Conservation (phyloP, 805 yeast species). For the Wickerhamiella vanderwaltii region DNA sequence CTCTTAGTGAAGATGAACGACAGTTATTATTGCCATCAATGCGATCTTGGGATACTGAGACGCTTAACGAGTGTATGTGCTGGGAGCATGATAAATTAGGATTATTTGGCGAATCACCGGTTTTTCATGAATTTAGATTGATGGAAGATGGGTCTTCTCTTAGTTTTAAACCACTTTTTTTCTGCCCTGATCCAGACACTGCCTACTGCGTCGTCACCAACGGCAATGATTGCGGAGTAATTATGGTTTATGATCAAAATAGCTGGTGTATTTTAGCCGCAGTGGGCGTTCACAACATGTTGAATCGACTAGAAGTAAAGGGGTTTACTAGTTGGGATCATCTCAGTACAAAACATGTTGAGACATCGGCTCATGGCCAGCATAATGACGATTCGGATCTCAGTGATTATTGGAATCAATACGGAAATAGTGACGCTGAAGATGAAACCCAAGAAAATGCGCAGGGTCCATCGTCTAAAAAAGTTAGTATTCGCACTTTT, state of each 20-base stretch:
- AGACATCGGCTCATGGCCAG: not conserved
- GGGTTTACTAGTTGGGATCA: slow-evolving; percentile 2
- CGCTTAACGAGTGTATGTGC: slow-evolving; percentile 1
- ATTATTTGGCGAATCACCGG: slow-evolving; percentile 1
- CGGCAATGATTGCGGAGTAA: slow-evolving; percentile 11
- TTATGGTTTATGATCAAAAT: slow-evolving; percentile 13
- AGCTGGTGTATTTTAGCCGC: slow-evolving; percentile 19
- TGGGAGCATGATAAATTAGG: slow-evolving; percentile 9
- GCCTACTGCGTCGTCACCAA: slow-evolving; percentile 14
- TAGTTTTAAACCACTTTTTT: slow-evolving; percentile 6
- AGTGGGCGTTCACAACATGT: slow-evolving; percentile 9
- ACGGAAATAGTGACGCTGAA: slow-evolving; percentile 7
- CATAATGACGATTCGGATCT: slow-evolving; percentile 10
- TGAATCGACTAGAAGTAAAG: slow-evolving; percentile 7
- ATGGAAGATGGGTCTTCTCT: not conserved
- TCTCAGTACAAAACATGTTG: not conserved
- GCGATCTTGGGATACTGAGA: slow-evolving; percentile 7
- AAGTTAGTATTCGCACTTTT: not conserved
- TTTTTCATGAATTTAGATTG: slow-evolving; percentile 7
- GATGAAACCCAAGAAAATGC: slow-evolving; percentile 1
- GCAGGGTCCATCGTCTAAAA: not conserved
- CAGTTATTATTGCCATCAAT: not conserved
- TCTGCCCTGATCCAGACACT: slow-evolving; percentile 15
- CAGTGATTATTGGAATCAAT: slow-evolving; percentile 16
- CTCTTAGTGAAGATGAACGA: not conserved